These are phyloP conservation scores for Oryza rufipogon DNA, from an alignment of 176 grass and related monocot genomes.

Conservation along the genomic window DNA sequence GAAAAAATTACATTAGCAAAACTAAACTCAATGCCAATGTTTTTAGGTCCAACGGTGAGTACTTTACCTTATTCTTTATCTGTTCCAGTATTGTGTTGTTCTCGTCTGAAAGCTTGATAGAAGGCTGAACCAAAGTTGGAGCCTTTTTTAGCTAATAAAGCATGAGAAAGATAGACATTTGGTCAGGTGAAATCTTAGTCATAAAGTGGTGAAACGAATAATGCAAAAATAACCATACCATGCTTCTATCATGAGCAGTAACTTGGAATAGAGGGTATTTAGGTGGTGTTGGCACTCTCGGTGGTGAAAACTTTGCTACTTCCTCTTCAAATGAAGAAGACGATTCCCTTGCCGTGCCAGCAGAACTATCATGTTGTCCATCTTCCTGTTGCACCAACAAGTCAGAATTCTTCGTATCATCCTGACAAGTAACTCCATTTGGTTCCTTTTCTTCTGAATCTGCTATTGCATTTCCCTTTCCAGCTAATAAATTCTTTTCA, in stretches of 20 bases:
- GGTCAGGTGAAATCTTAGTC: conserved; percentile 6
- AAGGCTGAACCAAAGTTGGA: conserved; percentile 63
- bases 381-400: neutral
- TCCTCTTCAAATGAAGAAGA: conserved; percentile 49
- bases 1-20: neutral
- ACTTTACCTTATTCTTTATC: conserved; percentile 87
- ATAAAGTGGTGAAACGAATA: neutral
- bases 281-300: conserved; percentile 45
- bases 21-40: neutral
- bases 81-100: conserved; percentile 67
- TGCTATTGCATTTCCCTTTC: conserved; percentile 11
- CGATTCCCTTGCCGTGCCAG: conserved; percentile 31
- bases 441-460: conserved; percentile 40
- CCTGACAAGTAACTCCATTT: conserved; percentile 18
- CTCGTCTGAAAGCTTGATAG: conserved; percentile 54
- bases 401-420: neutral
- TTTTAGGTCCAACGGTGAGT: conserved; percentile 8
- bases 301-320: conserved; percentile 37
- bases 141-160: conserved; percentile 66
- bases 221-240: conserved; percentile 49
- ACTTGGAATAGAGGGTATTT: conserved; percentile 70
- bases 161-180: conserved; percentile 5
- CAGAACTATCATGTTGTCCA: neutral
- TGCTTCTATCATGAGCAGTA: conserved; percentile 86
- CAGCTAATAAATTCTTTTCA: conserved; percentile 29